Conservation (phyloP, 2,329 filamentous ascomycete species). For the Exophiala calicioides region DNA sequence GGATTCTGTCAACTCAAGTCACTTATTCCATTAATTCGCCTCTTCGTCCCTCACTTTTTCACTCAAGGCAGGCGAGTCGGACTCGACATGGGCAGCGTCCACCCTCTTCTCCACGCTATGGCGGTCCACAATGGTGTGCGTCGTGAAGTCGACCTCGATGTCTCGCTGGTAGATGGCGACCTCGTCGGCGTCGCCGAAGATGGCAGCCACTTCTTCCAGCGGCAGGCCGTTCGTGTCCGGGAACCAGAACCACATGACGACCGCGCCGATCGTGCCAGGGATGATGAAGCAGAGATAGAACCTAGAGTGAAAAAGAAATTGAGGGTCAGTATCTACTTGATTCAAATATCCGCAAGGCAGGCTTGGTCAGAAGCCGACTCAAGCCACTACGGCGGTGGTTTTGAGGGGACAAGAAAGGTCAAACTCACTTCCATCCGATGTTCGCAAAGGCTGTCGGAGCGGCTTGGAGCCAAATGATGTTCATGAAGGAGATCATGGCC, state of each 20-base stretch:
- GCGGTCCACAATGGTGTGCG: slow-evolving; percentile 20
- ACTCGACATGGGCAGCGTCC: slow-evolving; percentile 4
- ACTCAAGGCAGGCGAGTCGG: background rate
- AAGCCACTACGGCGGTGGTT: too few species aligned
- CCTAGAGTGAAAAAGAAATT: too few species aligned
- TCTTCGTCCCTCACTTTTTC: too few species aligned
- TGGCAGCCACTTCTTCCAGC: slow-evolving; percentile 35
- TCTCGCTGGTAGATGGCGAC: slow-evolving; percentile 26
- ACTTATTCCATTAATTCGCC: too few species aligned
- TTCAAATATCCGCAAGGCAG: too few species aligned
- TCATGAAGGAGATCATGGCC: slow-evolving; percentile 38
- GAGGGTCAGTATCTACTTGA: too few species aligned
- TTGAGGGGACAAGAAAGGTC: too few species aligned
- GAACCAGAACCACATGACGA: slow-evolving; percentile 33
- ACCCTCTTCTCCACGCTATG: background rate
- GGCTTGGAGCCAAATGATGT: slow-evolving; percentile 40
- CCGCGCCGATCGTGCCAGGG: slow-evolving; percentile 27
- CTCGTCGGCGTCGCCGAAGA: slow-evolving; percentile 31
- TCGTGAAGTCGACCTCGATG: slow-evolving; percentile 21
- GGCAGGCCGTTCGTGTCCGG: slow-evolving; percentile 36
- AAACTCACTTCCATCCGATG: slow-evolving; percentile 39
- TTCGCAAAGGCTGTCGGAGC: slow-evolving; percentile 35
- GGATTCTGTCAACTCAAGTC: too few species aligned
- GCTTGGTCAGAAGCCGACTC: too few species aligned
- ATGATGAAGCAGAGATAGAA: slow-evolving; percentile 44